These are phyloP conservation scores for Phytopythium delawarense DNA, from an alignment of 352 stramenopile species.

Conservation along the genomic window DNA sequence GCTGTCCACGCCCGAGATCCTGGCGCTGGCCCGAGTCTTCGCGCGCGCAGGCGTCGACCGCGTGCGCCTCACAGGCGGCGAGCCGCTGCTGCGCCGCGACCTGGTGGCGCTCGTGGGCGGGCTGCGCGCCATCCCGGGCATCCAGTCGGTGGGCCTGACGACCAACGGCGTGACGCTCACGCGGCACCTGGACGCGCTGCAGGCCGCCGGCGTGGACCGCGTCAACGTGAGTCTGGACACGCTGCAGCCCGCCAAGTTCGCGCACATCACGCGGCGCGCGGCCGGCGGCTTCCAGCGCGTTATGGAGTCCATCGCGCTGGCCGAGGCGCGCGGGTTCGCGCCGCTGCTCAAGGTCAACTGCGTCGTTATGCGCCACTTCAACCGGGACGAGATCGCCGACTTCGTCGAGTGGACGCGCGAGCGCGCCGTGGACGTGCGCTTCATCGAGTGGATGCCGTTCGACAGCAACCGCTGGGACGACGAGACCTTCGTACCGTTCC, in stretches of 20 bases:
- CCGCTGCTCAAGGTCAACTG: constrained; percentile 95
- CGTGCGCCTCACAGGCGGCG: constrained; percentile 94
- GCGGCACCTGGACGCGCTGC: constrained; percentile 73
- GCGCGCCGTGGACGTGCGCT: constrained; percentile 91
- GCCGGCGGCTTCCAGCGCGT: constrained; percentile 71
- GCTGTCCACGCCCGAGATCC: constrained; percentile 90
- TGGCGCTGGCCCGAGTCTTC: constrained; percentile 89
- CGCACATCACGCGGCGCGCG: constrained; percentile 90
- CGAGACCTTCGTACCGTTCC: constrained; percentile 91
- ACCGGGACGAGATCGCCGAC: constrained; percentile 92
- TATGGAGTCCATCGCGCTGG: constrained; percentile 77
- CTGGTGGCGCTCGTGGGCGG: constrained; percentile 46
- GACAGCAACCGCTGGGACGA: constrained; percentile 96
- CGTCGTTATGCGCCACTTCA: constrained; percentile 96
- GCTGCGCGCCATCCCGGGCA: constrained; percentile 57
- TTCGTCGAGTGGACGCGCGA: constrained; percentile 93
- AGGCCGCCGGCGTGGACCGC: constrained; percentile 81
- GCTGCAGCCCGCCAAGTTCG: constrained; percentile 89
- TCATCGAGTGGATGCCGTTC: constrained; percentile 99
- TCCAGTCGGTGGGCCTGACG: constrained; percentile 91
- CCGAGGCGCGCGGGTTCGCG: constrained; percentile 39
- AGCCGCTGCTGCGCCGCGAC: constrained; percentile 71
- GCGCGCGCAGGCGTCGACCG: constrained; percentile 89
- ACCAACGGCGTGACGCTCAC: constrained; percentile 95
- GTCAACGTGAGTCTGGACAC: constrained; percentile 97